Conservation (phyloP, 1,284 basidiomycete species). For the Phlebopus sp. region DNA sequence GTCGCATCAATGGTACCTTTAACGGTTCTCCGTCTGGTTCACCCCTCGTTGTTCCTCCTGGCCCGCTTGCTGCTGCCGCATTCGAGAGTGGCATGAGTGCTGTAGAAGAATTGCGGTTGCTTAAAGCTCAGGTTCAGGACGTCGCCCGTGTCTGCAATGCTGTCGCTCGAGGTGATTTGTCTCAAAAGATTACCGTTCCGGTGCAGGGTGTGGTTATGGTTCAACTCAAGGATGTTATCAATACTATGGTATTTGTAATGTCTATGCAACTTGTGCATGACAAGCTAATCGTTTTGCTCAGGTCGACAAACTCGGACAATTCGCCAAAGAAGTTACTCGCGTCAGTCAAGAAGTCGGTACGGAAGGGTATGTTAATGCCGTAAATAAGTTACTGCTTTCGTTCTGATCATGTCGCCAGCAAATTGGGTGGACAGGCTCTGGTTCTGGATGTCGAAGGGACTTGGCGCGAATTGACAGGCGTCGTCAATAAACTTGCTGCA, state of each 20-base stretch:
- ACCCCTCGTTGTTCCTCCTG: slow-evolving; percentile 54
- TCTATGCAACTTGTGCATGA: slow-evolving; percentile 8
- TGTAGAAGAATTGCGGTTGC: slow-evolving; percentile 71
- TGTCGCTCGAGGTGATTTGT: slow-evolving; percentile 91
- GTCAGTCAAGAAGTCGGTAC: slow-evolving; percentile 92
- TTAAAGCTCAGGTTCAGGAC: slow-evolving; percentile 83
- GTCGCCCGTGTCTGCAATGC: slow-evolving; percentile 93
- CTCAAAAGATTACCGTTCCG: slow-evolving; percentile 94
- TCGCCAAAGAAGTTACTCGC: slow-evolving; percentile 82
- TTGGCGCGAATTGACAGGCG: slow-evolving; percentile 87
- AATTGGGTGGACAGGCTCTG: slow-evolving; percentile 89
- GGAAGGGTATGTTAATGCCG: slow-evolving; percentile 58
- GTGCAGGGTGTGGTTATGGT: slow-evolving; percentile 98
- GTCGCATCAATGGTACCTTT: slow-evolving; percentile 31
- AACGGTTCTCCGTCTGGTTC: slow-evolving; percentile 38
- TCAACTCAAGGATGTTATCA: slow-evolving; percentile 97
- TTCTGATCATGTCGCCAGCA: slow-evolving; percentile 41
- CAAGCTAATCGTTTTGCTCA: slow-evolving; percentile 23
- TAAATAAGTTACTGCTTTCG: slow-evolving; percentile 8
- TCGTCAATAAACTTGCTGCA: slow-evolving; percentile 90
- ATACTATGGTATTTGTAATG: slow-evolving; percentile 76
- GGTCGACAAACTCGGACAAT: slow-evolving; percentile 78
- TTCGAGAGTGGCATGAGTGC: slow-evolving; percentile 64
- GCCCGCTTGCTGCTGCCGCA: slow-evolving; percentile 54
- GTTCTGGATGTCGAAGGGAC: slow-evolving; percentile 93